These are phyloP conservation scores for Funneliformis caledonium DNA, from an alignment of 371 early-diverging fungal species.

Conservation along the genomic window DNA sequence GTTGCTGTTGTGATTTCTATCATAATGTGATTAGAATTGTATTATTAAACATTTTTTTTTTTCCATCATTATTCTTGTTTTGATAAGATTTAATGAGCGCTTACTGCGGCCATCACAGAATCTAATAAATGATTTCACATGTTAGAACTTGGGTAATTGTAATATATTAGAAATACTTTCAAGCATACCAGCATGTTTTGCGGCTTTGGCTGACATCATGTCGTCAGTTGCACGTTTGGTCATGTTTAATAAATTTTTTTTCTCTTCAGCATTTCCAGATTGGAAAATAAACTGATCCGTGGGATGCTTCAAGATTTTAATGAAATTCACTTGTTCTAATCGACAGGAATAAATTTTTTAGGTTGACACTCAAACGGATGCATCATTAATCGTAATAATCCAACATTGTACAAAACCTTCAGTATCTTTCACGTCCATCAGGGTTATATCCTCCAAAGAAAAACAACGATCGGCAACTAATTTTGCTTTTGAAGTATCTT, in stretches of 20 bases:
- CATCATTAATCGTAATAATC: neutral
- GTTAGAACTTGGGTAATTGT: neutral
- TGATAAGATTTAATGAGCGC: neutral
- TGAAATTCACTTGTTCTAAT: constrained; percentile 50
- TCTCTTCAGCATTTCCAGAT: constrained; percentile 72
- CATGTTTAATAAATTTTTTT: constrained; percentile 64
- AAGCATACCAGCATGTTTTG: constrained; percentile 41
- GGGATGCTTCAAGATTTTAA: constrained; percentile 74
- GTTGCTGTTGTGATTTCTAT: constrained; percentile 8
- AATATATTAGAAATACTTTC: constrained; percentile 9
- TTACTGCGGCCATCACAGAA: constrained; percentile 16
- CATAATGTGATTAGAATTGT: neutral
- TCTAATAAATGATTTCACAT: neutral
- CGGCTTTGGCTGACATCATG: constrained; percentile 54
- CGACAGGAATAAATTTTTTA: neutral
- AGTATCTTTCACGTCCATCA: constrained; percentile 83
- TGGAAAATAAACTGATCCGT: constrained; percentile 70
- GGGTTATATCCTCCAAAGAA: constrained; percentile 70
- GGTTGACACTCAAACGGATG: neutral
- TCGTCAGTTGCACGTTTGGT: constrained; percentile 68
- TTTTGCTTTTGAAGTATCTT: constrained; percentile 57
- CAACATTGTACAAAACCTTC: constrained; percentile 53
- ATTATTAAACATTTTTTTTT: neutral
- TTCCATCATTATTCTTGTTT: neutral
- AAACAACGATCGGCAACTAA: constrained; percentile 84